Evolutionary conservation across 1,284 basidiomycete genomes (phyloP), one percentile per base, ranked within the genome.

Genomic region (Cutaneotrichosporon cutaneum): DNA sequence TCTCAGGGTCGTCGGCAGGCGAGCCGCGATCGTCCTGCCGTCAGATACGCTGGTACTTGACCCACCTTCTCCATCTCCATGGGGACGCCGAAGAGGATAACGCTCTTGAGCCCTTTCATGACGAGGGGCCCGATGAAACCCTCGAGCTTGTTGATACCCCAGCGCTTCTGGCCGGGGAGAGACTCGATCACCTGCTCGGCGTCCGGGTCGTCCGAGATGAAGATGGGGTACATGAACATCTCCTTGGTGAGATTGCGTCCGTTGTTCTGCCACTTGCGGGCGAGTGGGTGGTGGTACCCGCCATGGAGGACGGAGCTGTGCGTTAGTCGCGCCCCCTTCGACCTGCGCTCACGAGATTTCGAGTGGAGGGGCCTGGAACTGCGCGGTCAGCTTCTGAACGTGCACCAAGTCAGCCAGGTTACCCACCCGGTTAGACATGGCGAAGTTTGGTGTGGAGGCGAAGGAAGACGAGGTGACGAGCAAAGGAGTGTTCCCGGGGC

Each of bases 191-290:
- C 84, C 63, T 89, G 86, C 74, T 86, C 86, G 11, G 91, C 90
- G 59, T 93, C 84, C 1, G 91, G 88, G 66, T 95, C 90, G 77
- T 96, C 94, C 21, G 92, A 92, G 73, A 97, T 90, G 78, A 97
- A 96, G 73, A 97, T 93, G 11, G 94, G 94, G 80, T 96, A 97
- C 90, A 96, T 96, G 79, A 97, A 84, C 93, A 95, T 95, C 63
- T 85, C 85, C 79, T 94, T 94, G 36, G 87, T 88, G 70, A 94
- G 85, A 60, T 83, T 83, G 60, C 87, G 85, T 6, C 78, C 77
- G 60, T 85, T 83, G 51, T 84, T 83, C 80, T 96, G 94, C 86
- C 90, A 93, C 80, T 86, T 84, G 47, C 94, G 88, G 16, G 91
- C 85, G 62, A 92, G 84, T 6, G 93, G 89, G 80, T 95, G 92